phyloP scores from a whole-genome alignment of 1,284 basidiomycete species.

The Pterulicium gracile region DNA sequence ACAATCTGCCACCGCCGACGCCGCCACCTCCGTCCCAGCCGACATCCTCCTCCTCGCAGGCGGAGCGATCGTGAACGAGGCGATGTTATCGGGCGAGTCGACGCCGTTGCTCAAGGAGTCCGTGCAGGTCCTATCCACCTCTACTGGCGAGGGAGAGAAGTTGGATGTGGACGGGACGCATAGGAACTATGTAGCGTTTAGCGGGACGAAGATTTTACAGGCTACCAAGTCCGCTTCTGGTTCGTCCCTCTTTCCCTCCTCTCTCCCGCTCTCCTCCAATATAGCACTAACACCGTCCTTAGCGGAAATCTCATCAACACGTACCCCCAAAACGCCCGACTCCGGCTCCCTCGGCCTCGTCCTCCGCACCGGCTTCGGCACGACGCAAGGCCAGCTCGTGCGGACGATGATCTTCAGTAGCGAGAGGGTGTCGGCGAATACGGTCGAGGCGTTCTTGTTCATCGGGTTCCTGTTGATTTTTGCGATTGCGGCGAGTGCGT shows the following conservation, averaged over 20 bases:
- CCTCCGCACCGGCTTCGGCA: conserved; percentile 92
- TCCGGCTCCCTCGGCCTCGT: conserved; percentile 86
- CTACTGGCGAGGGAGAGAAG: conserved; percentile 45
- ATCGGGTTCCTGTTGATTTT: conserved; percentile 95
- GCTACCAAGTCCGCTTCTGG: conserved; percentile 51
- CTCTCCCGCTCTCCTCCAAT: too few relatives aligned
- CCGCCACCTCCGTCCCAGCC: conserved; percentile 82
- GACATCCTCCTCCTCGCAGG: conserved; percentile 85
- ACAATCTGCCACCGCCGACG: conserved; percentile 54
- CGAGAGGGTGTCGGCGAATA: conserved; percentile 91
- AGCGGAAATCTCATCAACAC: too few relatives aligned
- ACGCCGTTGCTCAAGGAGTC: conserved; percentile 92
- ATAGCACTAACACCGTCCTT: too few relatives aligned
- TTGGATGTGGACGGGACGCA: conserved; percentile 81
- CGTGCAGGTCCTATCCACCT: conserved; percentile 69
- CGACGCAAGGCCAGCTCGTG: conserved; percentile 90
- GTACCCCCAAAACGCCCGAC: conserved; percentile 77
- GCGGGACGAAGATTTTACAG: conserved; percentile 91
- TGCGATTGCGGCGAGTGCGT: conserved; percentile 90
- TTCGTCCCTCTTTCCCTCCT: too few relatives aligned
- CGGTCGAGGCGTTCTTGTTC: conserved; percentile 87
- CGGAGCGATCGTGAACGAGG: conserved; percentile 92
- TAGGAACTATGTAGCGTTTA: conserved; percentile 84
- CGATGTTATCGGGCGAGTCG: conserved; percentile 95
- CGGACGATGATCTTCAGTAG: conserved; percentile 97